Base-by-base conservation (phyloP, 2,329 filamentous ascomycete genomes). In the Tolypocladium inflatum region DNA sequence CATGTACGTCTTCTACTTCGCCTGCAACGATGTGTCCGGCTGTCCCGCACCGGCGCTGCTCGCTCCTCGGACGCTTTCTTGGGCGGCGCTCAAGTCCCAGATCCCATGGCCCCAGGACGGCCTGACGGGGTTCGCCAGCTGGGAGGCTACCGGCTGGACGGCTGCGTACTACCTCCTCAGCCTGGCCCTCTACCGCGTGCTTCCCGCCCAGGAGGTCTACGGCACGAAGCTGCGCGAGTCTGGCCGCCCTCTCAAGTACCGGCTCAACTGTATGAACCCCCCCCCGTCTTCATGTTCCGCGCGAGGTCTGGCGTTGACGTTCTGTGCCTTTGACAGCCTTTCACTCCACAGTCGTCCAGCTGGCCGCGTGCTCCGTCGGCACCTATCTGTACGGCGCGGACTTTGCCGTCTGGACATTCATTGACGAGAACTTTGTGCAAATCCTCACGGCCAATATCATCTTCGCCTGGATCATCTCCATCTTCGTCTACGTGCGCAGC, bases 11-110 rank as follows among this genome's bases (percentile, higher is more conserved):
- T 85, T 91, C 65, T 82, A 85, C 55, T 91, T 96, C 66, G 77
- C 88, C 65, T 96, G 91, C 80, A 96, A 96, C 72, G 91, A 96
- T 69, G 78, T 92, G 57, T 85, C 89, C 6, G 92, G 92, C 58
- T 96, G 92, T 66, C 92, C 92, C 52, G 86, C 89, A 0, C 90
- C 91, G 2, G 89, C 87, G 0, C 78, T 91, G 5, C 79, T 94
- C 23, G 78, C 80, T 58, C 90, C 87, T 10, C 83, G 80, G 43
- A 86, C 80, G 4, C 74, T 95, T 62, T 84, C 84, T 26, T 77
- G 89, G 57, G 81, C 86, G 21, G 81, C 81, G 64, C 76, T 96
- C 66, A 91, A 89, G 74, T 68, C 75, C 55, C 89, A 96, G 65
- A 83, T 88, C 43, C 89, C 88, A 58, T 96, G 91, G 89, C 87